Evolutionary conservation across 1,139 yeast species (phyloP).

Genomic region (Yamadazyma blattariae): DNA sequence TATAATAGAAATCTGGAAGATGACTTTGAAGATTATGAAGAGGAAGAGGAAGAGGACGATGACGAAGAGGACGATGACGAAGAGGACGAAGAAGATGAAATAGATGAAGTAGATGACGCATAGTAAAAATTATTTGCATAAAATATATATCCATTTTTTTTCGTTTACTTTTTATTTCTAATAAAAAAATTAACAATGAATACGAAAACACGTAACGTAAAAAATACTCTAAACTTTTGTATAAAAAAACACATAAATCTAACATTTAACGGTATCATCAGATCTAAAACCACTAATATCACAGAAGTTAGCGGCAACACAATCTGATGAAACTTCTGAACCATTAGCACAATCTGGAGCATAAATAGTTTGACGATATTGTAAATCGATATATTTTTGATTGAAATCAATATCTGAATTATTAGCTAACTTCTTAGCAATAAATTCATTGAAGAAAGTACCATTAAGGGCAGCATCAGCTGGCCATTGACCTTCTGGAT

Average conservation of each 20-base stretch:
- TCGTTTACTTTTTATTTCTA: too few relatives aligned
- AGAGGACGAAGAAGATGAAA: too few relatives aligned
- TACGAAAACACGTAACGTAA: too few relatives aligned
- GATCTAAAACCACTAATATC: constrained; percentile 19
- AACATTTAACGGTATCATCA: constrained; percentile 13
- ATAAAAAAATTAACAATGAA: too few relatives aligned
- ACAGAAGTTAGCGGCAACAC: constrained; percentile 45
- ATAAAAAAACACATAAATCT: too few relatives aligned
- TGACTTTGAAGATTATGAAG: constrained; percentile 3
- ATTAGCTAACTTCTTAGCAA: constrained; percentile 28
- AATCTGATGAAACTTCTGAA: constrained; percentile 26
- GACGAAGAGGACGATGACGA: constrained; percentile 16
- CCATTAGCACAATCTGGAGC: constrained; percentile 43
- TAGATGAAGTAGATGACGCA: too few relatives aligned
- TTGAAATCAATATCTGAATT: constrained; percentile 24
- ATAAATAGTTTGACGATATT: constrained; percentile 53
- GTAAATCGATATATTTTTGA: constrained; percentile 43
- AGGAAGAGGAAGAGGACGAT: constrained; percentile 9
- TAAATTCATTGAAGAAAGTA: constrained; percentile 53
- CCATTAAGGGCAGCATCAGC: constrained; percentile 50
- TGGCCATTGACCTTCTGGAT: constrained; percentile 49
- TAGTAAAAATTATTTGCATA: too few relatives aligned
- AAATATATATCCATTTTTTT: too few relatives aligned
- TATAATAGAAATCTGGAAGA: constrained; percentile 1
- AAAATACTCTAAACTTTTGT: too few relatives aligned